A percentile compares a stretch with the other conserved stretches of the same genome.
Evolutionary conservation across 2,329 filamentous ascomycete genomes (phyloP).

Genomic region (Cytospora chrysosperma): DNA sequence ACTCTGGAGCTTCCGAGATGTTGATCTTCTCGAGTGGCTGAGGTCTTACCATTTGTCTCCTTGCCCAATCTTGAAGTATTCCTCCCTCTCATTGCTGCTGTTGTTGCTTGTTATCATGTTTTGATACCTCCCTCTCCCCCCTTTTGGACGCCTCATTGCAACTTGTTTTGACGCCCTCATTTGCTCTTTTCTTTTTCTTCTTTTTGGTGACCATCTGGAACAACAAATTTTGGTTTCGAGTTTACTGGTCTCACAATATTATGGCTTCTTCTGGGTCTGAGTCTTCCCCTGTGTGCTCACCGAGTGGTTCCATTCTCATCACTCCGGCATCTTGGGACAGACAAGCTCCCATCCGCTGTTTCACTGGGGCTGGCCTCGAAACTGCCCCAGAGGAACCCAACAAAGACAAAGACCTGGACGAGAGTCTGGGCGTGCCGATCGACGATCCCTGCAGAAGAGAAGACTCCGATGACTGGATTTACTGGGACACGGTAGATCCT

Average conservation of each 20-base stretch:
- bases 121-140: constrained; percentile 19
- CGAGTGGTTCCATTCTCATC: constrained; percentile 19
- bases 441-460: neutral
- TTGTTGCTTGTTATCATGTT: constrained; percentile 16
- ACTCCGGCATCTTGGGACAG: neutral
- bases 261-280: constrained; percentile 21
- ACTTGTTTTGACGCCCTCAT: constrained; percentile 12
- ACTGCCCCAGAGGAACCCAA: neutral
- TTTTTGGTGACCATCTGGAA: constrained; percentile 13
- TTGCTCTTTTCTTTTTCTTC: neutral
- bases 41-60: constrained; percentile 1
- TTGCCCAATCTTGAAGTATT: constrained; percentile 11
- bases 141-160: constrained; percentile 20
- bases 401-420: neutral
- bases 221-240: constrained; percentile 12
- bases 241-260: constrained; percentile 18
- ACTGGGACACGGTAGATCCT: constrained; percentile 22
- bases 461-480: constrained; percentile 18
- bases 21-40: constrained; percentile 18
- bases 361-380: neutral
- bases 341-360: neutral
- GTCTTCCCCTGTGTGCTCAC: constrained; percentile 9
- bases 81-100: neutral
- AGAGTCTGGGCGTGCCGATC: neutral
- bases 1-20: constrained; percentile 9